Evolutionary conservation across 805 yeast genomes (phyloP), one percentile per base, ranked within the genome.

Genomic region (Cyberlindnera misumaiensis): DNA sequence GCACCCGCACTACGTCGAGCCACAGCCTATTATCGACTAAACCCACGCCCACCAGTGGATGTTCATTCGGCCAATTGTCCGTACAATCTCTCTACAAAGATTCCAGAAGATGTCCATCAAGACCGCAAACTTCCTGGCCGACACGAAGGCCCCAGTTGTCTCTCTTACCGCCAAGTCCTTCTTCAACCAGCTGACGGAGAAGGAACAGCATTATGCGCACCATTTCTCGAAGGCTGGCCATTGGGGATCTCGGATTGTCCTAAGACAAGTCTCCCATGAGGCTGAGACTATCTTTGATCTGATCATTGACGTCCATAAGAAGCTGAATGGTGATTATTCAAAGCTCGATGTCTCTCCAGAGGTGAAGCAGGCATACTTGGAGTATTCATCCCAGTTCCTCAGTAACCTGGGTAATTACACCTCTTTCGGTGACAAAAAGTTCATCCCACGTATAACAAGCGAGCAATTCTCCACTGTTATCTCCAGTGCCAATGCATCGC

Each of bases 351-450:
- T 68, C 14, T 56, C 67, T 9, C 63, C 61, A 11, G 65, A 63
- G 1, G 59, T 58, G 8, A 65, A 66, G 13, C 55, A 61, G 30
- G 55, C 58, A 14, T 84, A 82, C 56, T 63, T 85, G 57, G 85
- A 81, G 54, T 86, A 75, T 58, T 82, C 80, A 24, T 81, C 87
- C 30, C 90, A 83, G 64, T 78, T 83, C 53, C 64, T 83, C 44
- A 67, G 80, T 28, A 83, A 83, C 59, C 66, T 80, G 58, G 93
- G 93, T 48, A 83, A 83, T 54, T 83, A 74, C 63, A 87, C 82
- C 62, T 81, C 93, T 1, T 87, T 87, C 58, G 96, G 96, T 48
- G 96, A 87, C 62, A 75, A 76, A 49, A 87, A 87, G 60, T 87
- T 87, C 53, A 70, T 87, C 45, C 96, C 96, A 30, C 64, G 75